phyloP scores from a whole-genome alignment of 163 green algal species.

The Scenedesmus sp. region DNA sequence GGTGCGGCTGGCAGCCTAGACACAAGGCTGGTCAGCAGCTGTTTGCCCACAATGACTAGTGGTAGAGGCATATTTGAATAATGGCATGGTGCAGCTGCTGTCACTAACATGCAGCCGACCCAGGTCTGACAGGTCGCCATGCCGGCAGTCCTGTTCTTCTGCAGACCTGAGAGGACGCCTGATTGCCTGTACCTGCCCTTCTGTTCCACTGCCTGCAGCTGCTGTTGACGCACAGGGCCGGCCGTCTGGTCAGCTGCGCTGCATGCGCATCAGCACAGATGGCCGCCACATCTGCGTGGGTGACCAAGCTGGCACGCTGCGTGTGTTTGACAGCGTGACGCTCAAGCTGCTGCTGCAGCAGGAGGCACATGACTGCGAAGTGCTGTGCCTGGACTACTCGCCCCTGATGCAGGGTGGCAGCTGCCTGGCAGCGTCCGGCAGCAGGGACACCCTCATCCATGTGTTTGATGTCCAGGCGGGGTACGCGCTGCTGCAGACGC shows the following conservation, averaged over 20 bases:
- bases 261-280: slow-evolving; percentile 62
- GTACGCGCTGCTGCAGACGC: slow-evolving; percentile 78
- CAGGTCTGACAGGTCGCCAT: not conserved
- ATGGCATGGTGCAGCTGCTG: not conserved
- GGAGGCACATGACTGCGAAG: slow-evolving; percentile 70
- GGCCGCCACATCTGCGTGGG: slow-evolving; percentile 64
- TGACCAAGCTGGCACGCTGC: slow-evolving; percentile 70
- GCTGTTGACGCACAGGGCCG: not conserved
- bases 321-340: slow-evolving; percentile 63
- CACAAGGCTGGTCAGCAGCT: not conserved
- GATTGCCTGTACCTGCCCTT: not conserved
- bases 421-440: slow-evolving; percentile 55
- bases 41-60: not conserved
- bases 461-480: slow-evolving; percentile 60
- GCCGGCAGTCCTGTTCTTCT: not conserved
- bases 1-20: not conserved
- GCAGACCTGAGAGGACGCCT: not conserved
- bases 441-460: slow-evolving; percentile 66
- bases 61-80: not conserved
- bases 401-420: not conserved
- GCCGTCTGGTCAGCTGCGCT: slow-evolving; percentile 56
- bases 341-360: slow-evolving; percentile 52
- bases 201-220: not conserved
- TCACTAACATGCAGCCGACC: not conserved
- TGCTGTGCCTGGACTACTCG: slow-evolving; percentile 68